A percentile compares a stretch with the other conserved stretches of the same genome.
Conservation (phyloP, 2,329 filamentous ascomycete genomes). For the Colletotrichum neosansevieriae region DNA sequence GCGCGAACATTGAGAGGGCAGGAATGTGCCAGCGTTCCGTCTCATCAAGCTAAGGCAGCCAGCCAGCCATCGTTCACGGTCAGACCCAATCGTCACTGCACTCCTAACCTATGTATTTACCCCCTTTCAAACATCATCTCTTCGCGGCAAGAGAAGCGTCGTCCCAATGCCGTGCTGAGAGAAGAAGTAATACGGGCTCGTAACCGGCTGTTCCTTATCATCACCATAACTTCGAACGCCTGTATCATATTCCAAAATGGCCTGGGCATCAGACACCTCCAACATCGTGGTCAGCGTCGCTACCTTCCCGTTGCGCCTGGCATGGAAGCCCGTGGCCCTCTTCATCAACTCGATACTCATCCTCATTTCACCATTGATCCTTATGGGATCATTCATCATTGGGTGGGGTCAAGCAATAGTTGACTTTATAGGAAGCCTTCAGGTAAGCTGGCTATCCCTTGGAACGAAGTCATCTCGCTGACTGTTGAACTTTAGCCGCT, state of each 20-base stretch:
- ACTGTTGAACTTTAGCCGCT: constrained; percentile 48
- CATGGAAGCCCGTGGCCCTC: constrained; percentile 45
- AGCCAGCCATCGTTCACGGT: constrained; percentile 8
- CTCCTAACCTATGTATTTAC: neutral
- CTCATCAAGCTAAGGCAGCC: neutral
- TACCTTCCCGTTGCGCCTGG: constrained; percentile 48
- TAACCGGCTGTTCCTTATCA: neutral
- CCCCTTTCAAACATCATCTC: neutral
- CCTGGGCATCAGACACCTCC: constrained; percentile 25
- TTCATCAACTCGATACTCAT: constrained; percentile 46
- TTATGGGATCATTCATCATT: constrained; percentile 48
- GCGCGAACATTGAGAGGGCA: neutral
- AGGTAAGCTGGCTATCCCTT: constrained; percentile 48
- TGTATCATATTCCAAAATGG: constrained; percentile 13
- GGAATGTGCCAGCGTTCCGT: constrained; percentile 26
- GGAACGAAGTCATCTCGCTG: neutral
- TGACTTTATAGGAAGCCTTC: constrained; percentile 49
- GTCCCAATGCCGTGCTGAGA: neutral
- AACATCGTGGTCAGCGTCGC: constrained; percentile 39
- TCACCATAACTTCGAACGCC: neutral
- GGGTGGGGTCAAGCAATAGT: constrained; percentile 43
- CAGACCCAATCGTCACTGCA: neutral
- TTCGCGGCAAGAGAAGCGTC: neutral
- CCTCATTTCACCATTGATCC: constrained; percentile 53
- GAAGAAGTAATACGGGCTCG: neutral